phyloP scores from a whole-genome alignment of 768 basidiomycete genomes.

The Coprinellus micaceus region DNA sequence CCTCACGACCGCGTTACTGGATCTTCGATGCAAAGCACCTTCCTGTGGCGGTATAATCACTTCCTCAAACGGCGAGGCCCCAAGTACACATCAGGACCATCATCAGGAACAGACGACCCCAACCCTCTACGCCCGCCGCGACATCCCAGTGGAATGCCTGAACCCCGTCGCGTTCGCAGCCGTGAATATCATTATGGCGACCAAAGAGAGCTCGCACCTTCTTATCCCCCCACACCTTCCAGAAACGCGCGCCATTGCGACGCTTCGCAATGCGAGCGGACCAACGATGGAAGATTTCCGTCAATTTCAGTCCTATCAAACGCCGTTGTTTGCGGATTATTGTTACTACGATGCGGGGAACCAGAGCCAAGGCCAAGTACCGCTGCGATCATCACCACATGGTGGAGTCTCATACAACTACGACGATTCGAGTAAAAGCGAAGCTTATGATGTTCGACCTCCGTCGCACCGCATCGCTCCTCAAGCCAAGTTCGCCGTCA shows the following conservation, averaged over 20 bases:
- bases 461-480: too few species aligned
- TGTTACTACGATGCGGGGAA: too few species aligned
- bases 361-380: too few species aligned
- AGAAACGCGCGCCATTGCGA: slow-evolving; percentile 42
- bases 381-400: too few species aligned
- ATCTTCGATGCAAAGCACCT: slow-evolving; percentile 1
- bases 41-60: background rate
- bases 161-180: slow-evolving; percentile 37
- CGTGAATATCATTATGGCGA: slow-evolving; percentile 49
- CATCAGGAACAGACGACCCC: background rate
- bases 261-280: slow-evolving; percentile 41
- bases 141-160: slow-evolving; percentile 1
- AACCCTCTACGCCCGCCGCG: background rate
- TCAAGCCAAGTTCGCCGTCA: too few species aligned
- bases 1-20: background rate
- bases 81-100: background rate
- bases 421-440: too few species aligned
- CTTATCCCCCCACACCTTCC: slow-evolving; percentile 50
- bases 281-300: slow-evolving; percentile 55
- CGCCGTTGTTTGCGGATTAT: slow-evolving; percentile 52
- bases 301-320: slow-evolving; percentile 37
- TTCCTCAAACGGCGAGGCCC: background rate
- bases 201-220: slow-evolving; percentile 44
- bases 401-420: too few species aligned
- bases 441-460: background rate